Conservation (phyloP, 179 eudicot species). For the Gypsophila paniculata region DNA sequence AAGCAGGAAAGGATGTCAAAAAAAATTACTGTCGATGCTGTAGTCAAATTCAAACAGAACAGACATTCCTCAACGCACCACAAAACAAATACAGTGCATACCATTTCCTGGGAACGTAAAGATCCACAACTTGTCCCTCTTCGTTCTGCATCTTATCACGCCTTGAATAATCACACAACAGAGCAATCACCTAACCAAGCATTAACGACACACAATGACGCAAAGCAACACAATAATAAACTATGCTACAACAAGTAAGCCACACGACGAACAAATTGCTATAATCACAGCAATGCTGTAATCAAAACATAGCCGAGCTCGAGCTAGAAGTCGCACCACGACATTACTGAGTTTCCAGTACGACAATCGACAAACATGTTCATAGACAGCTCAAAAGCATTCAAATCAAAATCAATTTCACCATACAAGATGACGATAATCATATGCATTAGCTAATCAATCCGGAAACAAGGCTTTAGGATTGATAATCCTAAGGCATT, state of each 20-base stretch:
- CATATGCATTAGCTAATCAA: no score
- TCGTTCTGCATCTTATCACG: constrained; percentile 67
- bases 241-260: neutral
- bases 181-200: constrained; percentile 12
- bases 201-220: neutral
- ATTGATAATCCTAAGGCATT: no score
- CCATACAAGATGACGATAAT: no score
- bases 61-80: neutral
- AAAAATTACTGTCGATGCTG: neutral
- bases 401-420: no score
- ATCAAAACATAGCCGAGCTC: no score
- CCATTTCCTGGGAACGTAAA: constrained; percentile 83
- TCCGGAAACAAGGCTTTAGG: no score
- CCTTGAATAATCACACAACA: constrained; percentile 14
- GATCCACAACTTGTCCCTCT: constrained; percentile 59
- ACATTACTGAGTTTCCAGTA: neutral
- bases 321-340: neutral
- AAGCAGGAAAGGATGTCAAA: neutral
- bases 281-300: neutral
- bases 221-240: neutral
- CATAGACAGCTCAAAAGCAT: neutral
- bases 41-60: neutral
- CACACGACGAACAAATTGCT: neutral
- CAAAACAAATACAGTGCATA: constrained; percentile 7
- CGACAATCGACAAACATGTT: neutral